phyloP scores from a whole-genome alignment of 768 basidiomycete genomes.

The Lactarius deliciosus region DNA sequence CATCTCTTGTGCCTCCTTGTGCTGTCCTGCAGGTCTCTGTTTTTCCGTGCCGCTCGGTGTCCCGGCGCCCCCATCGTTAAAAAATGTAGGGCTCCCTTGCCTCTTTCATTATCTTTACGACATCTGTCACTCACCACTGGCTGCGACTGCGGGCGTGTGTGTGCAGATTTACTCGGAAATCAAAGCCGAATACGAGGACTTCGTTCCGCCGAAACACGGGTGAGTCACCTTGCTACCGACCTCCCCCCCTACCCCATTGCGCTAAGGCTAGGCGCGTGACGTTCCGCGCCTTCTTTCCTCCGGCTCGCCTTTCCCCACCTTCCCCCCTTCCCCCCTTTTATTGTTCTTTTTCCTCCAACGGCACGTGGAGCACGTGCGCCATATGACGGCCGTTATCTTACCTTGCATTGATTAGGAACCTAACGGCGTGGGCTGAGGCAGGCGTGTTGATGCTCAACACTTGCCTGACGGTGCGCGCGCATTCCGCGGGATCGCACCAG shows the following conservation, averaged over 20 bases:
- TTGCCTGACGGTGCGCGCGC: conserved; percentile 82
- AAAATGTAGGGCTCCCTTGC: conserved; percentile 54
- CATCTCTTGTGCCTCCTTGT: neutral
- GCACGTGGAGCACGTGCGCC: conserved; percentile 6
- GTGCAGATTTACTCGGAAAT: conserved; percentile 85
- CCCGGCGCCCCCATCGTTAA: conserved; percentile 73
- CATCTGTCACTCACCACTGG: conserved; percentile 20
- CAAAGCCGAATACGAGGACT: conserved; percentile 76
- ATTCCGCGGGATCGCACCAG: conserved; percentile 75
- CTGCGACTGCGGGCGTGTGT: conserved; percentile 24
- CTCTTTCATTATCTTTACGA: conserved; percentile 6
- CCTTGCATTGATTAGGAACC: conserved; percentile 50
- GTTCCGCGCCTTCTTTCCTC: neutral
- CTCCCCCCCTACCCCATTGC: neutral
- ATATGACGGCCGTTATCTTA: neutral
- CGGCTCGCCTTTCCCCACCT: neutral
- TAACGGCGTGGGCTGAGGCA: conserved; percentile 76
- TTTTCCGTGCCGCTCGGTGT: conserved; percentile 89
- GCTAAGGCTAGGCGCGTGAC: conserved; percentile 5
- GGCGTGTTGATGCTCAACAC: conserved; percentile 93
- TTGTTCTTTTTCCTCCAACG: neutral
- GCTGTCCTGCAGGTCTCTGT: conserved; percentile 60
- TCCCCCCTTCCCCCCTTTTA: neutral
- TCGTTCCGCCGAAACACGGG: conserved; percentile 82
- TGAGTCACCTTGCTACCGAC: conserved; percentile 40